phyloP scores from a whole-genome alignment of 345 rosid species.

The Camelina hispida region DNA sequence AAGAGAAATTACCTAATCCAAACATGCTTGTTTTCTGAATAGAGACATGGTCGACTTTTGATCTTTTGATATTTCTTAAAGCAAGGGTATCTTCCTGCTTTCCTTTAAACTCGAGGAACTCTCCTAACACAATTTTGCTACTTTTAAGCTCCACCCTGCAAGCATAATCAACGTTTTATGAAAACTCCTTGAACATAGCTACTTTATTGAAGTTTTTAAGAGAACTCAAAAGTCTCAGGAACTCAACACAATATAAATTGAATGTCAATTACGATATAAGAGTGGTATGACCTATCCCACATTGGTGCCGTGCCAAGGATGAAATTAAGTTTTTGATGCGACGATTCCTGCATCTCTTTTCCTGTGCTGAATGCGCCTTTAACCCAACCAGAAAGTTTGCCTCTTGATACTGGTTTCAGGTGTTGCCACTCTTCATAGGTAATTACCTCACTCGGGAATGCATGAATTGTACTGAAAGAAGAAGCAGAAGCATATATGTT shows the following conservation, averaged over 20 bases:
- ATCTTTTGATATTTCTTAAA: slow-evolving; percentile 74
- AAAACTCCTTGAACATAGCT: neutral
- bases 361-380: slow-evolving; percentile 74
- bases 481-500: slow-evolving; percentile 15
- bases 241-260: neutral
- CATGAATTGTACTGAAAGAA: slow-evolving; percentile 57
- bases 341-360: slow-evolving; percentile 85
- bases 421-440: slow-evolving; percentile 75
- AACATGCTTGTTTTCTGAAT: slow-evolving; percentile 90
- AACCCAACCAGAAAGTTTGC: slow-evolving; percentile 71
- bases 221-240: neutral
- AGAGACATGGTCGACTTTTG: slow-evolving; percentile 66
- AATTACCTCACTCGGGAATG: slow-evolving; percentile 75
- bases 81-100: slow-evolving; percentile 68
- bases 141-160: slow-evolving; percentile 88
- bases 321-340: slow-evolving; percentile 70
- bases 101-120: slow-evolving; percentile 86
- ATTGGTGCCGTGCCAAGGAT: slow-evolving; percentile 81
- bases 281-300: slow-evolving; percentile 86
- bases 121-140: slow-evolving; percentile 75
- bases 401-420: slow-evolving; percentile 67
- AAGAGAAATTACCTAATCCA: slow-evolving; percentile 69
- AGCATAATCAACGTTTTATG: neutral
- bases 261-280: slow-evolving; percentile 33
- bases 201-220: slow-evolving; percentile 17